Evolutionary conservation across 352 stramenopile species (phyloP).

Genomic region (Blastocystis sp.): DNA sequence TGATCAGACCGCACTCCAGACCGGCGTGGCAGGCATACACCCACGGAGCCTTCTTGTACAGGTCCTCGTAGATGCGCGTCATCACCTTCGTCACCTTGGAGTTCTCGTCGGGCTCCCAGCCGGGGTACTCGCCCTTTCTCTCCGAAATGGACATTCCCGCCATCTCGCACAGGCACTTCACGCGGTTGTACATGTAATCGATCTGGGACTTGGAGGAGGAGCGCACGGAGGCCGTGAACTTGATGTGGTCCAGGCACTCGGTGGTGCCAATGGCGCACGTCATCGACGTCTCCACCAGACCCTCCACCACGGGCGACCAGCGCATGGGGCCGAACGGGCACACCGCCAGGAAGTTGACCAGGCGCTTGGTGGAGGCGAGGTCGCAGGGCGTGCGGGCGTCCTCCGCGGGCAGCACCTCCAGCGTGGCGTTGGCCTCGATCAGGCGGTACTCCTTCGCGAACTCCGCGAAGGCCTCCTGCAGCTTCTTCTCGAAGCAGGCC

Average conservation of each 20-base stretch:
- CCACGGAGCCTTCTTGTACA: slow-evolving; percentile 57
- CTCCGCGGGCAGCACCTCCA: slow-evolving; percentile 7
- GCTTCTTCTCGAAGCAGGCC: slow-evolving; percentile 21
- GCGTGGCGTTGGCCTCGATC: slow-evolving; percentile 17
- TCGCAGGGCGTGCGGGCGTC: slow-evolving; percentile 37
- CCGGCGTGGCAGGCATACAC: slow-evolving; percentile 66
- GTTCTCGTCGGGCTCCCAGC: slow-evolving; percentile 38
- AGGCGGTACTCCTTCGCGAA: slow-evolving; percentile 43
- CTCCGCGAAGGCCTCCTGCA: slow-evolving; percentile 34
- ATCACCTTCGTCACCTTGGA: slow-evolving; percentile 54
- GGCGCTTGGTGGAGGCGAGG: slow-evolving; percentile 15
- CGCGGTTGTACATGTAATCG: slow-evolving; percentile 46
- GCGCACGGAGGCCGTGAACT: slow-evolving; percentile 66
- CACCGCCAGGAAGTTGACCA: slow-evolving; percentile 49
- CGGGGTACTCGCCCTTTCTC: slow-evolving; percentile 58
- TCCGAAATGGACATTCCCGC: slow-evolving; percentile 45
- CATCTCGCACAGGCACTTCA: slow-evolving; percentile 50
- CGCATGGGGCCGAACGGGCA: slow-evolving; percentile 63
- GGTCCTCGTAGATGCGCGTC: slow-evolving; percentile 21
- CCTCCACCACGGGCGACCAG: slow-evolving; percentile 45
- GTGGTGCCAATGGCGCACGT: slow-evolving; percentile 60
- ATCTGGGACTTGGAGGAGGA: slow-evolving; percentile 66
- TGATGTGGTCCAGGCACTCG: slow-evolving; percentile 24
- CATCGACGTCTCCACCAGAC: slow-evolving; percentile 68
- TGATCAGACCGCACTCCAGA: slow-evolving; percentile 65